These are phyloP conservation scores for Dioscorea dumetorum DNA, from an alignment of 106 monocot genomes.

Conservation along the genomic window DNA sequence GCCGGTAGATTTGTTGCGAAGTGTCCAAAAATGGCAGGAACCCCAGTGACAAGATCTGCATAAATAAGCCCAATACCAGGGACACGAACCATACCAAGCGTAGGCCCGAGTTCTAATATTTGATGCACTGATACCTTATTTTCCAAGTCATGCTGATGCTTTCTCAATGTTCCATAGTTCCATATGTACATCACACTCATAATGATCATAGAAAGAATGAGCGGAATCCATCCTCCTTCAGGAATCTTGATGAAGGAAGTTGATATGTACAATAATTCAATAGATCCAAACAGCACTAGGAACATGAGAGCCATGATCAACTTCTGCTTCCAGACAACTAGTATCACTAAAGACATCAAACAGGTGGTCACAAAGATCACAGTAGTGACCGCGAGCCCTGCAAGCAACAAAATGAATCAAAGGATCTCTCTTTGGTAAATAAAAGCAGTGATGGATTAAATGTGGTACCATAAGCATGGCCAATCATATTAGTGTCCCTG, in stretches of 20 bases:
- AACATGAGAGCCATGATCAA: slow-evolving; percentile 23
- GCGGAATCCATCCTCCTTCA: slow-evolving; percentile 81
- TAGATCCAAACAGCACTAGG: slow-evolving; percentile 41
- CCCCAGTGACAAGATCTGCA: slow-evolving; percentile 54
- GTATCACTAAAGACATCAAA: slow-evolving; percentile 68
- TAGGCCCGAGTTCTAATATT: slow-evolving; percentile 52
- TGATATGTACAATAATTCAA: slow-evolving; percentile 55
- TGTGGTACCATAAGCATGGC: slow-evolving; percentile 69
- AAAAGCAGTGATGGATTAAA: neutral
- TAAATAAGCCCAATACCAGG: slow-evolving; percentile 76
- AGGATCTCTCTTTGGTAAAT: neutral
- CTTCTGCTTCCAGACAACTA: slow-evolving; percentile 66
- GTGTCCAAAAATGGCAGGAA: slow-evolving; percentile 73
- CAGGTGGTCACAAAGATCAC: slow-evolving; percentile 67
- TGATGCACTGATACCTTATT: slow-evolving; percentile 65
- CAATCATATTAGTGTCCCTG: slow-evolving; percentile 56
- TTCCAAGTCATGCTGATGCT: slow-evolving; percentile 64
- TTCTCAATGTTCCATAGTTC: slow-evolving; percentile 70
- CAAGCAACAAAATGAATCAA: neutral
- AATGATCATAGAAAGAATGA: slow-evolving; percentile 45
- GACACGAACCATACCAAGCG: slow-evolving; percentile 71
- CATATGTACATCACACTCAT: slow-evolving; percentile 66
- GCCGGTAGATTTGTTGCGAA: slow-evolving; percentile 79
- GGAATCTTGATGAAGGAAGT: slow-evolving; percentile 55
- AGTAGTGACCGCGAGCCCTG: slow-evolving; percentile 57